Evolutionary conservation across 2,329 filamentous ascomycete species (phyloP), one percentile per base, ranked within the genome.

Genomic region (Talaromyces albobiverticillius): DNA sequence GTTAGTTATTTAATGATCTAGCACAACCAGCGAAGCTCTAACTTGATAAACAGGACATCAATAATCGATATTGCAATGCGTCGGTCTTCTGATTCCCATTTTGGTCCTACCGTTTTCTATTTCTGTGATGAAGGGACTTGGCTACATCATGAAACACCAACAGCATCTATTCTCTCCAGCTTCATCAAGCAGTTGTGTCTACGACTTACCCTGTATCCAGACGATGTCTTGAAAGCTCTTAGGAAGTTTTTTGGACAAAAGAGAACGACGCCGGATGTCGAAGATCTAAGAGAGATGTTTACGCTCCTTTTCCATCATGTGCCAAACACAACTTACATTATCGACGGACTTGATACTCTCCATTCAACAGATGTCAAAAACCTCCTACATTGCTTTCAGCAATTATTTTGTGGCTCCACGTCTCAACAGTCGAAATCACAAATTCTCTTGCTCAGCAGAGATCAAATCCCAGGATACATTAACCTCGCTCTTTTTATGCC

Each of bases 191-290:
- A 63, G 41, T 56, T 62, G 3, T 60, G 54, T 49, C 7, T n/a
- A n/a, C n/a, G n/a, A n/a, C n/a, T n/a, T n/a, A n/a, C n/a, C n/a
- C n/a, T n/a, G n/a, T n/a, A n/a, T n/a, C n/a, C n/a, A n/a, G n/a
- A n/a, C n/a, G n/a, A n/a, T n/a, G n/a, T n/a, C n/a, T n/a, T n/a
- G n/a, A n/a, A n/a, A n/a, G n/a, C n/a, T n/a, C n/a, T n/a, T n/a
- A n/a, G n/a, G n/a, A n/a, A n/a, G n/a, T n/a, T n/a, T n/a, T n/a
- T n/a, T n/a, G n/a, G n/a, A n/a, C n/a, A n/a, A n/a, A n/a, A n/a
- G n/a, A n/a, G n/a, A n/a, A n/a, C n/a, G n/a, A n/a, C n/a, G n/a
- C 60, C 61, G 5, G 60, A 62, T 40, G 53, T 61, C 47, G 56
- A 53, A 14, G 60, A 63, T 25, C 20, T 63, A 3, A 26, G 43